Base-by-base conservation (phyloP, 2,329 filamentous ascomycete species). In the Fusarium sambucinum region DNA sequence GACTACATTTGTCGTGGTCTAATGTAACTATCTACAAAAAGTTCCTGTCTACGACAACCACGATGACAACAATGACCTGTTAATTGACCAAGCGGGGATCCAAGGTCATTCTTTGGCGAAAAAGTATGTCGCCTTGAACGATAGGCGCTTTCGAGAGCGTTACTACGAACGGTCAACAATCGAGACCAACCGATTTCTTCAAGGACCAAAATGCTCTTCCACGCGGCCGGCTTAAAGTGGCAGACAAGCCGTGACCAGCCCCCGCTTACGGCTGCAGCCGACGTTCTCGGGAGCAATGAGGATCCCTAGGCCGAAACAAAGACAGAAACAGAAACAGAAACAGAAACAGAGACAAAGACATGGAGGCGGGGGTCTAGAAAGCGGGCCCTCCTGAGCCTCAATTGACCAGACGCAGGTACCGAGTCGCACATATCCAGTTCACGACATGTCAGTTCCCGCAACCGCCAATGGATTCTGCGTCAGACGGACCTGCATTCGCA, bases 271-370 rank as follows among this genome's bases (percentile, higher is more conserved):
- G 59, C 38, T 32, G 19, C 45, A 56, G 35, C 50, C 60, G 54
- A 60, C 50, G 57, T 67, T 69, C 46, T 69, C 53, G 53, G 66
- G 62, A 69, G 57, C 46, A 35, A 40, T 33, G 61, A 55, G 66
- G 60, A 61, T 51, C 33, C 54, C 38, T 41, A 69, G 50, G 37
- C 48, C 48, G 42, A 56, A 56, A 69, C 51, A 55, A 54, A 30
- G 19, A 56, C 21, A 35, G 16, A 48, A 13, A 6, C 21, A 48
- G 37, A 56, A 52, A 69, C 51, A 55, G 44, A 30, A 17, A 56
- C 21, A 48, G 21, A 50, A 9, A 9, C 8, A 54, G 7, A 54
- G 35, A 42, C 17, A 38, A 25, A 30, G 19, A 41, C 23, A 50
- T 23, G n/a, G 45, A 51, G 57, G 40, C 32, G 61, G 47, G 61